phyloP scores from a whole-genome alignment of 306 rosid species.

The Quercus rubra region DNA sequence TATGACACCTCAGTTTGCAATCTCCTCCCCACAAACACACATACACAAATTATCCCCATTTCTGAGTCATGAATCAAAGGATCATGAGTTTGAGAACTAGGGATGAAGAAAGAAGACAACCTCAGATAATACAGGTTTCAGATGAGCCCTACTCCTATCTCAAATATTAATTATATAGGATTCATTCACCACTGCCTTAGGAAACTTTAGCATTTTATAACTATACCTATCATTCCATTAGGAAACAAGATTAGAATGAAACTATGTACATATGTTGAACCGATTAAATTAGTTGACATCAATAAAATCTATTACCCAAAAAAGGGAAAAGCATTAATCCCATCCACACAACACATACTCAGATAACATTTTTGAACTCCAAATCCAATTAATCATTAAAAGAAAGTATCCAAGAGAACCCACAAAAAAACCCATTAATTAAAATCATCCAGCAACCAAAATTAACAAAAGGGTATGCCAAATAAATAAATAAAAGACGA shows the following conservation, averaged over 20 bases:
- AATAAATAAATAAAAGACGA: background rate
- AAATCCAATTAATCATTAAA: background rate
- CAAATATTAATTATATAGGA: background rate
- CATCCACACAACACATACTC: background rate
- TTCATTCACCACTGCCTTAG: background rate
- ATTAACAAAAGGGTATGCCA: background rate
- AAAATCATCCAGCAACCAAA: background rate
- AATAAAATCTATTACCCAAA: background rate
- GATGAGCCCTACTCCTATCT: background rate
- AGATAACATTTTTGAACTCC: background rate
- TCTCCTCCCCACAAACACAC: background rate
- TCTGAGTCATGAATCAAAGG: background rate
- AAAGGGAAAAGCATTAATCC: background rate
- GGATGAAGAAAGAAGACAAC: background rate
- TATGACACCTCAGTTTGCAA: background rate
- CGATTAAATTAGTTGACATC: background rate
- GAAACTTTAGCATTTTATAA: background rate
- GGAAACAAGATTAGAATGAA: background rate
- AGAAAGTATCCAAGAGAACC: background rate
- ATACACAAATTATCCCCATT: background rate
- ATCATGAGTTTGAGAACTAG: background rate
- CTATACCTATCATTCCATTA: background rate
- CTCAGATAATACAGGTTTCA: background rate
- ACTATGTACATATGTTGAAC: background rate
- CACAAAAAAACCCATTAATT: background rate